These are phyloP conservation scores for Hanseniaspora meyeri DNA, from an alignment of 805 yeast species.

Conservation along the genomic window DNA sequence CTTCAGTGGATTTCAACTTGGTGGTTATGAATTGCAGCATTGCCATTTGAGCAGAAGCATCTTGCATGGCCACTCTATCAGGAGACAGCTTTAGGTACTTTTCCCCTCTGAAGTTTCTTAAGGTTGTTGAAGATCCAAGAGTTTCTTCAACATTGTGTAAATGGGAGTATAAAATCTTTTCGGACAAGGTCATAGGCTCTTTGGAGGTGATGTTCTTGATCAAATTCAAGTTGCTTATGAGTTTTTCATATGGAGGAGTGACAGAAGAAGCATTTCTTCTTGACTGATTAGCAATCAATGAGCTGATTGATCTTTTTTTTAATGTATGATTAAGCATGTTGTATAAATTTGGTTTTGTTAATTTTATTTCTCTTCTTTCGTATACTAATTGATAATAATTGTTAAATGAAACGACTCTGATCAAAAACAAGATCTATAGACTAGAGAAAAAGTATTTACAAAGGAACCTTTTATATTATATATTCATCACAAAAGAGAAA, in stretches of 20 bases:
- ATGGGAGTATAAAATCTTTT: conserved; percentile 88
- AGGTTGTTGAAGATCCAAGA: conserved; percentile 37
- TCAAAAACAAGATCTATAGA: not conserved
- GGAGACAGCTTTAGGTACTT: conserved; percentile 88
- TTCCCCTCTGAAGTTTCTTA: conserved; percentile 61
- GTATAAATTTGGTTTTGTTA: not conserved
- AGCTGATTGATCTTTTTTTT: not conserved
- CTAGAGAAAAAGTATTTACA: not conserved
- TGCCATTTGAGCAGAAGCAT: conserved; percentile 99
- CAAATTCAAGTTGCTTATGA: conserved; percentile 46
- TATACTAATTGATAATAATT: too few relatives aligned
- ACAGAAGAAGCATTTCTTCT: conserved; percentile 5
- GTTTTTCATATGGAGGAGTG: conserved; percentile 78
- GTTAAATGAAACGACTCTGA: too few relatives aligned
- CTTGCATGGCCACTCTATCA: conserved; percentile 98
- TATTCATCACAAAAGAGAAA: too few relatives aligned
- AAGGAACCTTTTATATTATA: too few relatives aligned
- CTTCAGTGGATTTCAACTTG: conserved; percentile 73
- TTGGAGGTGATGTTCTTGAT: conserved; percentile 57
- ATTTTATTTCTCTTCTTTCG: not conserved
- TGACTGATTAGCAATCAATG: not conserved
- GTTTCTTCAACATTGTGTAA: conserved; percentile 76
- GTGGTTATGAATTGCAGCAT: conserved; percentile 95
- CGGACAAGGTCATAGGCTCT: conserved; percentile 81
- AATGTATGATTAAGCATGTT: conserved; percentile 5